A percentile compares a stretch with the other conserved stretches of the same genome.
These are phyloP conservation scores for Elsinoe necatrix DNA, from an alignment of 2,329 filamentous ascomycete species.

Conservation along the genomic window DNA sequence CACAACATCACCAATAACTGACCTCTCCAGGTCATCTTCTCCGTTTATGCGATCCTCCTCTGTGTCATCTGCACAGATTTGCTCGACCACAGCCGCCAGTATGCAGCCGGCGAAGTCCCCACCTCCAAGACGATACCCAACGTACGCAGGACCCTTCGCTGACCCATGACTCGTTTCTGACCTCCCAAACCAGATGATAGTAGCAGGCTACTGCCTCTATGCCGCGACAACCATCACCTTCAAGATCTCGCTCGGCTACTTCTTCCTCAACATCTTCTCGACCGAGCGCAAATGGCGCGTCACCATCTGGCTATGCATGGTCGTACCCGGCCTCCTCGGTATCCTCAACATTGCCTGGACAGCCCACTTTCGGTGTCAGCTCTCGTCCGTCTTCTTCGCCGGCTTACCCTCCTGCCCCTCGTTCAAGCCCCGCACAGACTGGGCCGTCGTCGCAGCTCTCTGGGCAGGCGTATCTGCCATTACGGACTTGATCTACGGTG, in stretches of 20 bases:
- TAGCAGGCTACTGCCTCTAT: slow-evolving; percentile 7
- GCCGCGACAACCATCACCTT: background rate
- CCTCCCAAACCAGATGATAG: background rate
- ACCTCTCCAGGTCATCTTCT: slow-evolving; percentile 1
- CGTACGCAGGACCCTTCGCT: background rate
- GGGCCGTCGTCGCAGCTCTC: background rate
- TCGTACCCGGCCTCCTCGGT: background rate
- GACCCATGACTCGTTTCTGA: background rate
- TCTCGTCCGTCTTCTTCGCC: slow-evolving; percentile 2
- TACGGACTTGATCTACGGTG: slow-evolving; percentile 11
- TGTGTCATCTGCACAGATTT: slow-evolving; percentile 1
- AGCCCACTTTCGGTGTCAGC: background rate
- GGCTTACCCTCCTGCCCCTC: background rate
- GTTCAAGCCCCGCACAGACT: slow-evolving; percentile 1
- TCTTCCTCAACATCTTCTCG: slow-evolving; percentile 13
- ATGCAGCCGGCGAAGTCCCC: slow-evolving; percentile 5
- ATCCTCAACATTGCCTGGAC: slow-evolving; percentile 12
- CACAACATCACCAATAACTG: background rate
- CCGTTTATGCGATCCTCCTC: background rate
- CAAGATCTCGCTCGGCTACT: slow-evolving; percentile 11
- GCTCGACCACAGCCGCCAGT: background rate
- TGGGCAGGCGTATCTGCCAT: background rate
- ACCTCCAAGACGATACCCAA: background rate
- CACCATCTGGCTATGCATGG: slow-evolving; percentile 2
- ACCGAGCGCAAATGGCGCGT: background rate